Evolutionary conservation across 108 stramenopile species (phyloP), one percentile per base, ranked within the genome.

Genomic region (Cyclostephanos tholiformis): DNA sequence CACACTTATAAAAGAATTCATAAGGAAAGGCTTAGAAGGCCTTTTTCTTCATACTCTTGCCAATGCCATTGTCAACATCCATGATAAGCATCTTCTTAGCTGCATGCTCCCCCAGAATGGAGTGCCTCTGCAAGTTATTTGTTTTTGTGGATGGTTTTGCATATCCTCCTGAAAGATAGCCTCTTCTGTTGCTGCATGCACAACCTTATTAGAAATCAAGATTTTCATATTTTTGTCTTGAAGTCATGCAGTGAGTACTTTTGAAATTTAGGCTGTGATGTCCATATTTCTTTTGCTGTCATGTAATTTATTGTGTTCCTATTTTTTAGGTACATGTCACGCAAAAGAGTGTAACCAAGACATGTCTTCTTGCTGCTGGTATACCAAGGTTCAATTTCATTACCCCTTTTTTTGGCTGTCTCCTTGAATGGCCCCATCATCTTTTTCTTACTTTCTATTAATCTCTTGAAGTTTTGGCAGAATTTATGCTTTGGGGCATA

Each of bases 381-480:
- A 51, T 51, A 51, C 50, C 50, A 51, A 17, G 50, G 50, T 9
- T 51, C 50, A 20, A 51, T 2, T 51, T 51, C 20, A 4, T 51
- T 51, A 20, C 19, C 10, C 4, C 4, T 10, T 20, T 51, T 51
- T 17, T 4, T 20, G 17, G 50, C 17, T 9, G 17, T 20, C 20
- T 51, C 50, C 50, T 51, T 51, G 50, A 51, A 51, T 51, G 50
- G 50, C 20, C 50, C 50, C 50, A 4, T 51, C 50, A 20, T 51
- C 6, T 51, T 4, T 4, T 8, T 20, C 4, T 20, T 20, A 51
- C 50, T 51, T 51, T 51, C 50, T 51, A n/a, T n/a, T n/a, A n/a
- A n/a, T n/a, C n/a, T n/a, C n/a, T n/a, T n/a, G n/a, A n/a, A n/a
- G n/a, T n/a, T 8, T 51, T 10, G 10, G 20, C 50, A 20, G 10